Evolutionary conservation across 176 grass and related monocot species (phyloP), one percentile per base, ranked within the genome.

Genomic region (Musa schizocarpa): DNA sequence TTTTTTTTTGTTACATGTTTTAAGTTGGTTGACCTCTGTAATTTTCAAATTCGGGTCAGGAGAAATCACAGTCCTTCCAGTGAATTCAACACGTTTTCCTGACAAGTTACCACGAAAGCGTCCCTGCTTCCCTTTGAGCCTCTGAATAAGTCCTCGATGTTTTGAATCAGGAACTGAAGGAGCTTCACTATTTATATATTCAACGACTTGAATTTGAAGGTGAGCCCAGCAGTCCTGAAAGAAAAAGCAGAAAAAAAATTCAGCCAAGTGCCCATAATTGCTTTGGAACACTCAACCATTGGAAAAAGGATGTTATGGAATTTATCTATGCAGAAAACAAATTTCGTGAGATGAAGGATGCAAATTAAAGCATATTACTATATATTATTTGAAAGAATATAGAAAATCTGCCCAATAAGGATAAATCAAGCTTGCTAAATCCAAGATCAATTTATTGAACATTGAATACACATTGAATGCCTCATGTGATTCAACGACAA

Each of bases 1-100:
- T 2, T 19, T 24, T 10, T 3, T 21, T 8, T 2, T 53, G 73
- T 11, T 52, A 26, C 9, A 75, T 9, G 9, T 11, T 43, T 52
- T 65, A 2, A 65, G 23, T 22, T 65, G 12, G 20, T 14, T 77
- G 19, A 93, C 93, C 90, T 97, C 93, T 23, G 88, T 93, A 74
- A 97, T 93, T 88, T 86, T 90, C 85, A 97, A 90, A 89, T 97
- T 97, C 69, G 94, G 94, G 85, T 93, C 94, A 65, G 94, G 94
- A 79, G 94, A 97, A 81, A 97, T 97, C 52, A 97, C 94, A 69
- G 90, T 97, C 79, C 94, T 92, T 87, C 94, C 94, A 58, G 94
- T 97, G 84, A 90, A 97, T 72, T 97, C 85, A 9, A 87, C 85
- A 91, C 94, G 90, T 84, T 97, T 97, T 82, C 94, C 90, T 50